Evolutionary conservation across 352 stramenopile species (phyloP), one percentile per base, ranked within the genome.

Genomic region (Aphanomyces astaci): DNA sequence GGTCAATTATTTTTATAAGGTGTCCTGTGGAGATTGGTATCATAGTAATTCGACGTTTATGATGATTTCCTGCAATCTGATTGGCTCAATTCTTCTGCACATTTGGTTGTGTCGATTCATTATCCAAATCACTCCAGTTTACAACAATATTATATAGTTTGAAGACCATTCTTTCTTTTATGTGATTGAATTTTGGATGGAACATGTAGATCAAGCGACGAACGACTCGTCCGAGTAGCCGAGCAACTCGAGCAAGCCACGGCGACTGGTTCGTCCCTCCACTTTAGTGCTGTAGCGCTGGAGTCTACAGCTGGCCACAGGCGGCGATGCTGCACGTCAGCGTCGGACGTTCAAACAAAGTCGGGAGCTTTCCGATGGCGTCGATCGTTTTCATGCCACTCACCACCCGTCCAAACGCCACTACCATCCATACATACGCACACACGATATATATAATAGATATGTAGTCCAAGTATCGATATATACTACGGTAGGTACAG

Each of bases 361-460:
- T 89, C 71, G 88, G 76, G 22, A 90, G 54, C 17, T 68, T 54
- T 9, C 71, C 80, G 54, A 91, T 79, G n/a, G 73, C 66, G 52
- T 77, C 69, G 28, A 93, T 72, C 3, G 79, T 84, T 36, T 80
- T 75, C 72, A 88, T 72, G 3, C 84, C 84, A 25, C 77, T 78
- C 27, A 91, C 75, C 0, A 93, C 81, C 56, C 81, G 80, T 9
- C 84, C 82, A 71, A 91, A 93, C 15, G 82, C 84, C 31, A 93
- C 84, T 87, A 62, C 15, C 22, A 36, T 36, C 51, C 55, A 36
- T n/a, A n/a, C n/a, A n/a, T n/a, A n/a, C n/a, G n/a, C n/a, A n/a
- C n/a, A n/a, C n/a, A n/a, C n/a, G n/a, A n/a, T n/a, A n/a, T n/a
- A n/a, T n/a, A n/a, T n/a, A n/a, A n/a, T n/a, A n/a, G n/a, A n/a